Percentiles rank a stretch among this genome's conserved stretches.
Evolutionary conservation across 2,329 filamentous ascomycete genomes (phyloP).

Genomic region (Amauroascus niger): DNA sequence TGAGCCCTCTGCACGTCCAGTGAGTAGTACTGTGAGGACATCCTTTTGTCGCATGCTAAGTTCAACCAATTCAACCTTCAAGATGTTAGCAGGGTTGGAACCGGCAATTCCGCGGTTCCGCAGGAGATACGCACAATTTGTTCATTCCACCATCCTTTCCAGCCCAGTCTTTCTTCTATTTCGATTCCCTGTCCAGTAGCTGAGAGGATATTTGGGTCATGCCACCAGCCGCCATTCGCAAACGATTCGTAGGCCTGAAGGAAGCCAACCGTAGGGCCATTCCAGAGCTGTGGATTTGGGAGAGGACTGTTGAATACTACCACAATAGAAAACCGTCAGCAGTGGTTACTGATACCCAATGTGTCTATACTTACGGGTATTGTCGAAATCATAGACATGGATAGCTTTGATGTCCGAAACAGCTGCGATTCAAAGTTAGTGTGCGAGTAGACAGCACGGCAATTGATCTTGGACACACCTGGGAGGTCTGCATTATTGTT

Average conservation of each 20-base stretch:
- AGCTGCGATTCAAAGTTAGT: conserved; percentile 31
- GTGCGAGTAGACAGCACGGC: not conserved
- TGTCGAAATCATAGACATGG: conserved; percentile 97
- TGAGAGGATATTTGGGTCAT: conserved; percentile 74
- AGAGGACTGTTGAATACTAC: conserved; percentile 82
- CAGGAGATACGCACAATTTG: conserved; percentile 54
- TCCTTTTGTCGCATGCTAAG: conserved; percentile 77
- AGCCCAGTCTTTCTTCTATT: conserved; percentile 70
- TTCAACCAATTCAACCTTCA: conserved; percentile 58
- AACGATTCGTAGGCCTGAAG: conserved; percentile 68
- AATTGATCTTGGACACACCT: conserved; percentile 38
- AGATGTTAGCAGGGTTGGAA: not conserved
- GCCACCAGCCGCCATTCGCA: conserved; percentile 89
- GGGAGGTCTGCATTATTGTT: conserved; percentile 55
- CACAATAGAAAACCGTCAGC: not conserved
- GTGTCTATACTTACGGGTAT: conserved; percentile 57
- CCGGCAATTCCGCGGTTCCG: not conserved
- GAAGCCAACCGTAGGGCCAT: conserved; percentile 62
- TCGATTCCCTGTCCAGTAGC: conserved; percentile 76
- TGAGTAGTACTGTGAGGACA: conserved; percentile 74
- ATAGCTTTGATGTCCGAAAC: conserved; percentile 63
- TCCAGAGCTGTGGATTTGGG: conserved; percentile 84
- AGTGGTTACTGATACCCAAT: not conserved
- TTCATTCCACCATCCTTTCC: conserved; percentile 97
- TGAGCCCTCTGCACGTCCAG: conserved; percentile 66